Conservation (phyloP, 1,284 basidiomycete genomes). For the Cryptococcus sp. region DNA sequence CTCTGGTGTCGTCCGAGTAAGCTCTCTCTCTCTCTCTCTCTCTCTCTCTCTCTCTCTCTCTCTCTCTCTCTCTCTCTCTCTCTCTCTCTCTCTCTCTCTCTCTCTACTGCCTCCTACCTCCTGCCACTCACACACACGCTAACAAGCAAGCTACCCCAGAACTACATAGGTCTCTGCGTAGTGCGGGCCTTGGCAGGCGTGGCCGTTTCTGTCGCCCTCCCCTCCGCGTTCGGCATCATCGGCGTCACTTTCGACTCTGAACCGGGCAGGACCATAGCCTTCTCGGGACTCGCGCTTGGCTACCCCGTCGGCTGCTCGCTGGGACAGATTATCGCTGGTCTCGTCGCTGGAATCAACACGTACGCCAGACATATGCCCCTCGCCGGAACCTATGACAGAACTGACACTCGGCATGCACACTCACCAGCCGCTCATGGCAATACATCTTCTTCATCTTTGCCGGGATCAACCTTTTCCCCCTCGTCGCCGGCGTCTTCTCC, state of each 20-base stretch:
- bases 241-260: slow-evolving; percentile 29
- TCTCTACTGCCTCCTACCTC: too few species aligned
- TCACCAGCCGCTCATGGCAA: slow-evolving; percentile 27
- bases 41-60: too few species aligned
- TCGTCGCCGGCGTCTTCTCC: slow-evolving; percentile 29
- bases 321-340: slow-evolving; percentile 31
- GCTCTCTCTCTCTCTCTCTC: too few species aligned
- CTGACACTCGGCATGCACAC: too few species aligned
- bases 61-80: too few species aligned
- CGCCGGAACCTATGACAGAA: too few species aligned
- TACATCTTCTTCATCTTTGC: slow-evolving; percentile 41
- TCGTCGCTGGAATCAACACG: not conserved
- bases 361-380: slow-evolving; percentile 52
- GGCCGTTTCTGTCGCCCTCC: slow-evolving; percentile 26
- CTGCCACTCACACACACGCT: too few species aligned
- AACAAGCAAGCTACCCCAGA: too few species aligned
- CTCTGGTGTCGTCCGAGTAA: slow-evolving; percentile 18
- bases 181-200: slow-evolving; percentile 29
- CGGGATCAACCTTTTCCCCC: slow-evolving; percentile 29
- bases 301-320: slow-evolving; percentile 28
- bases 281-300: slow-evolving; percentile 31
- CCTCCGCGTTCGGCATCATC: slow-evolving; percentile 36
- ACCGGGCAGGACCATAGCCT: slow-evolving; percentile 30
- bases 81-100: too few species aligned
- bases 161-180: slow-evolving; percentile 23